Conservation (phyloP, 768 basidiomycete genomes). For the Hygrocybe coccinea region DNA sequence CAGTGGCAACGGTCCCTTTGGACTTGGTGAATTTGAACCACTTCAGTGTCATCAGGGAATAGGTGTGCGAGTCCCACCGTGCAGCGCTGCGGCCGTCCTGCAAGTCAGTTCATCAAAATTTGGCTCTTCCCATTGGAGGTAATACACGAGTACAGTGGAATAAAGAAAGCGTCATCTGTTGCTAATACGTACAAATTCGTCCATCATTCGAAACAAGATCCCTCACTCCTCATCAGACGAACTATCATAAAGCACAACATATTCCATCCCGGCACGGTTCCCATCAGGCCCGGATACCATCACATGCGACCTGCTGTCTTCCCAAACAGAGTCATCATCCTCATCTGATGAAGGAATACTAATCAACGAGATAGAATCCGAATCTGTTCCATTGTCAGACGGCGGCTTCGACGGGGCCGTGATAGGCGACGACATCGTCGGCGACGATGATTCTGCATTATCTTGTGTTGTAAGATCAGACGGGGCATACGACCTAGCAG, state of each 20-base stretch:
- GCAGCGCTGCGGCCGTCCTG: too few species aligned
- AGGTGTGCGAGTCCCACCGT: too few species aligned
- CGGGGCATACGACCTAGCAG: not conserved
- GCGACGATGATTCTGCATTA: not conserved
- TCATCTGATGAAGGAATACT: conserved; percentile 56
- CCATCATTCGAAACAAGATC: not conserved
- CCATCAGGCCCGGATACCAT: conserved; percentile 23
- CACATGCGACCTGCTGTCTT: conserved; percentile 47
- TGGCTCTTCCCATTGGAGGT: not conserved
- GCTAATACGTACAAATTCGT: not conserved
- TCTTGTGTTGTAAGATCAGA: not conserved
- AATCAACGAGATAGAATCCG: conserved; percentile 28
- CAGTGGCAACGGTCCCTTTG: not conserved
- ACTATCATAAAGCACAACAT: conserved; percentile 65
- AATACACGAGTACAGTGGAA: not conserved
- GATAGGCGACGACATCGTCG: not conserved
- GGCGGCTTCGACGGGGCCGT: not conserved
- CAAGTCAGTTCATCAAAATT: not conserved
- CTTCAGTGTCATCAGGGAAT: not conserved
- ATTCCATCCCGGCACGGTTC: conserved; percentile 42
- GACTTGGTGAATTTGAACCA: not conserved
- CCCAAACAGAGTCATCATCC: conserved; percentile 54
- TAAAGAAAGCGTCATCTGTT: not conserved
- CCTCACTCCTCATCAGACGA: conserved; percentile 48
- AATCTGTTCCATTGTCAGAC: conserved; percentile 13